Base-by-base conservation (phyloP, 2,329 filamentous ascomycete species). In the Ophioceras dolichostomum region DNA sequence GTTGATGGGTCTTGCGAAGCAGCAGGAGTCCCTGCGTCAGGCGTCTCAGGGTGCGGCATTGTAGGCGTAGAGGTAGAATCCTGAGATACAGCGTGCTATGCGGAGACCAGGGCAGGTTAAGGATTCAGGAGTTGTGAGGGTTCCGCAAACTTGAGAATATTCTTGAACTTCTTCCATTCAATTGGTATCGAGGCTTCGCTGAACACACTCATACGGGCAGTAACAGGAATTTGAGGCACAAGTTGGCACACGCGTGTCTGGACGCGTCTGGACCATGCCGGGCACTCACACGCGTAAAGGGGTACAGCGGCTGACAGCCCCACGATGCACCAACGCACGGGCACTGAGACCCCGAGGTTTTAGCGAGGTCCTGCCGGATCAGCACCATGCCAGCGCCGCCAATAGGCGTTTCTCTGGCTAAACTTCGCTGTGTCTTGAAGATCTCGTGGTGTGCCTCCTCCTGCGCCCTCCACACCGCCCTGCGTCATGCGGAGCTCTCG, bases 1-100 rank as follows among this genome's bases (percentile, higher is more conserved):
- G 56, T 49, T 20, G 46, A 41, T 16, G n/a, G 31, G 22, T 30
- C 22, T 34, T 45, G 38, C 14, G 34, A 16, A 5, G 43, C 35
- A 14, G 48, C 50, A 27, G 45, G 21, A 16, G 31, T 14, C 13
- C 13, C 46, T 21, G 49, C 39, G 28, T 53, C 49, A n/a, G 53
- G 49, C 4, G 59, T 46, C 26, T 61, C 48, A 5, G 64, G 67
- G 45, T 70, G 65, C 27, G 65, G 66, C 65, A 70, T 70, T 32
- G 29, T 45, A 19, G 21, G 6, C 28, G 20, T 24, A 22, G 19
- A 17, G 8, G 12, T 31, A 35, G 13, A n/a, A n/a, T n/a, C n/a
- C n/a, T n/a, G n/a, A n/a, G n/a, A n/a, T n/a, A n/a, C n/a, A n/a
- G n/a, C n/a, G n/a, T n/a, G n/a, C n/a, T n/a, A n/a, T n/a, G n/a